Percentiles rank a stretch among this genome's conserved stretches.
These are phyloP conservation scores for Malus fusca DNA, from an alignment of 306 rosid genomes.

Conservation along the genomic window DNA sequence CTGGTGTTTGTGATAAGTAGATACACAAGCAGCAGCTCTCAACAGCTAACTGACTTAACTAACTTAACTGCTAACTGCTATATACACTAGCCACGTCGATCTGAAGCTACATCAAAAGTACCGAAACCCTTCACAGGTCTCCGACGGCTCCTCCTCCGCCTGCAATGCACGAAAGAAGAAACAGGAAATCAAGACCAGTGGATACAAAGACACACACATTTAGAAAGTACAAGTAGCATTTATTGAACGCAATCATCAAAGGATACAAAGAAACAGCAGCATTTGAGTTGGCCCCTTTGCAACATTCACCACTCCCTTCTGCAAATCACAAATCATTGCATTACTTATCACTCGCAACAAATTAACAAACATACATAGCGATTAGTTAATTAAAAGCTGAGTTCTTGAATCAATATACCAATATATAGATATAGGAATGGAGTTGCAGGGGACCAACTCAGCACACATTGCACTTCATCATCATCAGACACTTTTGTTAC, in stretches of 20 bases:
- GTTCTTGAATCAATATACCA: slow-evolving; percentile 11
- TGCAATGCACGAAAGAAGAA: neutral
- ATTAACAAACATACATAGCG: neutral
- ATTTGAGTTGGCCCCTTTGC: slow-evolving; percentile 32
- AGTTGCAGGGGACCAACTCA: slow-evolving; percentile 28
- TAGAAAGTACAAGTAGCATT: neutral
- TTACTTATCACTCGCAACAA: slow-evolving; percentile 18
- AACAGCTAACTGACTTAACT: neutral
- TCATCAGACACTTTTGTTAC: neutral
- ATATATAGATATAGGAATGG: neutral
- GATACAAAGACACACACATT: neutral
- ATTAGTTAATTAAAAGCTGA: neutral
- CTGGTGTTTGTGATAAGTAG: neutral
- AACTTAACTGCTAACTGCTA: neutral
- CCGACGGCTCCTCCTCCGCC: neutral
- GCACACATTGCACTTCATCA: slow-evolving; percentile 3
- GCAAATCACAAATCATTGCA: slow-evolving; percentile 34
- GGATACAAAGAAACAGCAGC: slow-evolving; percentile 39
- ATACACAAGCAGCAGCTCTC: neutral
- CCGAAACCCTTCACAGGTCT: neutral
- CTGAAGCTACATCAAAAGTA: neutral
- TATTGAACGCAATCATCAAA: neutral
- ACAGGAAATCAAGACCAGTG: neutral
- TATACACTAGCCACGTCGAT: neutral
- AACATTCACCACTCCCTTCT: slow-evolving; percentile 36